These are phyloP conservation scores for Alternaria atra DNA, from an alignment of 2,329 filamentous ascomycete genomes.

Conservation along the genomic window DNA sequence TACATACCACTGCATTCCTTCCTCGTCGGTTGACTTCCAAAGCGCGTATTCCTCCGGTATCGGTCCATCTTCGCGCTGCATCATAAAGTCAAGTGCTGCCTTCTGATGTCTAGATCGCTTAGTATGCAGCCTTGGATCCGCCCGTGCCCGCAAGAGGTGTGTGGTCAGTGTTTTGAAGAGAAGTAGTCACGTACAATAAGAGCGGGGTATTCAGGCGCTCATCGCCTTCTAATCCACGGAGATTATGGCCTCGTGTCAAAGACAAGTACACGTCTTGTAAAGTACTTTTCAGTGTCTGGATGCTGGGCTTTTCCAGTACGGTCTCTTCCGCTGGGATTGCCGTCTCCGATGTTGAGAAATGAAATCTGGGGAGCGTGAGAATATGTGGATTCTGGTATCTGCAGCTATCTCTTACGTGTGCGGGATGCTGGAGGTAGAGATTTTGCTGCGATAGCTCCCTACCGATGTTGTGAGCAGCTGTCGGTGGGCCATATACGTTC, in stretches of 20 bases:
- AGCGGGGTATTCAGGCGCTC: slow-evolving; percentile 30
- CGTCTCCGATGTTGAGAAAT: slow-evolving; percentile 8
- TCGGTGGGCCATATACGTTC: slow-evolving; percentile 32
- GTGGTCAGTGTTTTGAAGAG: too few species aligned
- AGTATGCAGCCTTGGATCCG: too few species aligned
- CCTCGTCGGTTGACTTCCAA: slow-evolving; percentile 33
- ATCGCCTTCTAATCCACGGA: slow-evolving; percentile 34
- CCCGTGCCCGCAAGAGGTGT: too few species aligned
- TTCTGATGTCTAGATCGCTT: slow-evolving; percentile 31
- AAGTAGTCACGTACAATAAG: slow-evolving; percentile 14
- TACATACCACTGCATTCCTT: slow-evolving; percentile 33
- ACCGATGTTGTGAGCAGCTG: slow-evolving; percentile 20
- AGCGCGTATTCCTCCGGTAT: slow-evolving; percentile 38
- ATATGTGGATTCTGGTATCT: slow-evolving; percentile 41
- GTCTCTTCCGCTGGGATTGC: not conserved
- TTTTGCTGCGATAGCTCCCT: slow-evolving; percentile 30
- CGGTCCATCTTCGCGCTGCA: slow-evolving; percentile 42
- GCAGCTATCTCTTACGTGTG: slow-evolving; percentile 20
- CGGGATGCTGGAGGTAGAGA: slow-evolving; percentile 38
- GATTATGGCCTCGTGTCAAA: slow-evolving; percentile 25
- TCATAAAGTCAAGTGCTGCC: slow-evolving; percentile 42
- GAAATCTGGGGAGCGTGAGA: slow-evolving; percentile 25
- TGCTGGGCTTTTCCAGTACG: not conserved
- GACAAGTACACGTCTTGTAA: slow-evolving; percentile 30
- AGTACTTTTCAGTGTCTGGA: not conserved